Conservation (phyloP, 148 eudicot genomes). For the Fagopyrum tataricum region DNA sequence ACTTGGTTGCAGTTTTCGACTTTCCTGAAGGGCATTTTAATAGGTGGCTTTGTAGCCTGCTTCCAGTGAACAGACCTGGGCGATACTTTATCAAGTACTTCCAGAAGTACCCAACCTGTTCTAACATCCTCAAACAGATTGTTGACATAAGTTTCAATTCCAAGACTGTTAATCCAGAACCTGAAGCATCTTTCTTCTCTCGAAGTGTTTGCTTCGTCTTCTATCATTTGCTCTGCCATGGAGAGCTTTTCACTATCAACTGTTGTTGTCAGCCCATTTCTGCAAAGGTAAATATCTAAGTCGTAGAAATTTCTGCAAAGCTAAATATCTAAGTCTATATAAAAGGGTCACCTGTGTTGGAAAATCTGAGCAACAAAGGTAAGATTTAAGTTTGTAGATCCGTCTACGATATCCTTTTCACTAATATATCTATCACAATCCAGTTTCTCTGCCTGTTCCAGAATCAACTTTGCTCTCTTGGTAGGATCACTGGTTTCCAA, state of each 20-base stretch:
- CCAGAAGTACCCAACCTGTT: constrained; percentile 78
- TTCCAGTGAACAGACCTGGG: constrained; percentile 84
- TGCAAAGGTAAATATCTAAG: constrained; percentile 21
- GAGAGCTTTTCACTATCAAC: constrained; percentile 47
- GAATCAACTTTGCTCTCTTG: constrained; percentile 62
- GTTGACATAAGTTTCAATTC: constrained; percentile 64
- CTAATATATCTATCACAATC: constrained; percentile 67
- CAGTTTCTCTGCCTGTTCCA: constrained; percentile 74
- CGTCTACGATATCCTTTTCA: constrained; percentile 73
- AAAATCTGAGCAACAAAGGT: constrained; percentile 86
- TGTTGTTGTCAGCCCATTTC: constrained; percentile 57
- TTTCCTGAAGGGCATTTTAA: constrained; percentile 75
- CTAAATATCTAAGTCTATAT: neutral
- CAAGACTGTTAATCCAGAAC: constrained; percentile 92
- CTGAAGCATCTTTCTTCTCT: constrained; percentile 93
- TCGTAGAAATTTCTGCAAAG: constrained; percentile 28
- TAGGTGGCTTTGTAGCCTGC: constrained; percentile 68
- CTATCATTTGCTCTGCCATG: constrained; percentile 63
- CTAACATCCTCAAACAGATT: constrained; percentile 82
- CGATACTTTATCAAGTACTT: constrained; percentile 65
- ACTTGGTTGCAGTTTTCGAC: constrained; percentile 91
- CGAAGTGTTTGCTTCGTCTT: constrained; percentile 67
- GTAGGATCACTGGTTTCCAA: constrained; percentile 64
- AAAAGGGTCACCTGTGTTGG: constrained; percentile 50
- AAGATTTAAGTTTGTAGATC: constrained; percentile 74